Conservation (phyloP, 495 filamentous ascomycete species). For the Penicillium canariense region DNA sequence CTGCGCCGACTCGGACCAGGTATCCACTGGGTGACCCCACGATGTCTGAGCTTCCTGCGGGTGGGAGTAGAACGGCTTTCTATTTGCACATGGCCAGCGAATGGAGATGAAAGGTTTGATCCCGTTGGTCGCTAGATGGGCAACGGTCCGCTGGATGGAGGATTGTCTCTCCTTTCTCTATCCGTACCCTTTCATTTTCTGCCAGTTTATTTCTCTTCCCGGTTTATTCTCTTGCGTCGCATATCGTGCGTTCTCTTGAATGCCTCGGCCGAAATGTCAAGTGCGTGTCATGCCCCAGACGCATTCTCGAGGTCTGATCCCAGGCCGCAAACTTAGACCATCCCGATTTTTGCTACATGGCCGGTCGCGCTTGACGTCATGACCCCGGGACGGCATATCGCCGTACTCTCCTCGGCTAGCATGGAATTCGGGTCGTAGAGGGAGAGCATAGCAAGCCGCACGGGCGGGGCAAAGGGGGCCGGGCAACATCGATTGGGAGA, state of each 20-base stretch:
- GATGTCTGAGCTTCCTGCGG: neutral
- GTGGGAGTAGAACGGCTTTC: neutral
- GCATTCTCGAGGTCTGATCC: conserved; percentile 24
- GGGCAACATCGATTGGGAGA: neutral
- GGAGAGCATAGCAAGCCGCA: neutral
- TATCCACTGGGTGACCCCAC: conserved; percentile 12
- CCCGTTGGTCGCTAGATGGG: neutral
- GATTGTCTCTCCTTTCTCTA: neutral
- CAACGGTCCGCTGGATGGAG: neutral
- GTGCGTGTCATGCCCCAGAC: neutral
- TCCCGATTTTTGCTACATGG: conserved; percentile 4
- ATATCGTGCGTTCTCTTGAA: neutral
- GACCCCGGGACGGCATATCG: neutral
- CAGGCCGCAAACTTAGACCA: conserved; percentile 5
- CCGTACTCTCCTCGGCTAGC: conserved; percentile 16
- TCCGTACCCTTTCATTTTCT: neutral
- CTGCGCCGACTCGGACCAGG: conserved; percentile 9
- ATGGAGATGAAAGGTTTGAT: neutral
- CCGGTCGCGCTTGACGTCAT: conserved; percentile 18
- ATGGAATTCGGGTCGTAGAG: conserved; percentile 2
- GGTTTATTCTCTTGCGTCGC: neutral
- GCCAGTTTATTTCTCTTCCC: neutral
- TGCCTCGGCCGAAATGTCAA: conserved; percentile 4
- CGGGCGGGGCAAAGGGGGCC: neutral
- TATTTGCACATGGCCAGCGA: conserved; percentile 1